A percentile compares a stretch with the other conserved stretches of the same genome.
phyloP scores from a whole-genome alignment of 345 rosid genomes.

The Reutealis trisperma region DNA sequence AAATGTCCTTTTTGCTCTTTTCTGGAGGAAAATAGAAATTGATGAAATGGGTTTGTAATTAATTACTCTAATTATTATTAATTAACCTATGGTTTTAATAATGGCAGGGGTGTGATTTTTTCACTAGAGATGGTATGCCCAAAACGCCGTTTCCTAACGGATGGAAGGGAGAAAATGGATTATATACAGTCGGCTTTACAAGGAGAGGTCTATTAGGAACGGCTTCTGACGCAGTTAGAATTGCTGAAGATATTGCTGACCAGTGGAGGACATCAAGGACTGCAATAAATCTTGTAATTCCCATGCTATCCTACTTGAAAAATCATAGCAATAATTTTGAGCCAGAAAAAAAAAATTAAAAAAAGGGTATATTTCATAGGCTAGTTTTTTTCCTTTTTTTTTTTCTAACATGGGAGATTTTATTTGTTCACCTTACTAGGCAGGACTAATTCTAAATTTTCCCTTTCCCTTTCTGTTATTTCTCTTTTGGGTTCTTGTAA shows the following conservation, averaged over 20 bases:
- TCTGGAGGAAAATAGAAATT: no score
- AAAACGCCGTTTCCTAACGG: slow-evolving; percentile 72
- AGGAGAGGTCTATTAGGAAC: slow-evolving; percentile 81
- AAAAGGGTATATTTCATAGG: slow-evolving; percentile 9
- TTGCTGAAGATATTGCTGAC: slow-evolving; percentile 60
- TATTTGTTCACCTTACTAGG: not conserved
- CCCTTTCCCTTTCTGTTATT: not conserved
- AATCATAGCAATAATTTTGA: not conserved
- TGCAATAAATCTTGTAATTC: slow-evolving; percentile 34
- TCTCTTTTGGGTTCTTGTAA: slow-evolving; percentile 35
- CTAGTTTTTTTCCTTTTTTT: not conserved
- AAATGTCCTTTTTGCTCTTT: not conserved
- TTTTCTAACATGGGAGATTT: slow-evolving; percentile 5
- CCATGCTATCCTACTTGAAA: slow-evolving; percentile 41
- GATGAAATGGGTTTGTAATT: not conserved
- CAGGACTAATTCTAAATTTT: not conserved
- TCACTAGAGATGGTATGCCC: slow-evolving; percentile 85
- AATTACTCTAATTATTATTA: no score
- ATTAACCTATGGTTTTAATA: not conserved
- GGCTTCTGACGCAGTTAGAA: slow-evolving; percentile 65
- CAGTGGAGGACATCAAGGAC: slow-evolving; percentile 50
- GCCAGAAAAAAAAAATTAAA: not conserved
- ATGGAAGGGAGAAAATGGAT: slow-evolving; percentile 77
- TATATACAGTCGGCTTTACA: slow-evolving; percentile 88
- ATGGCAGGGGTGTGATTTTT: slow-evolving; percentile 57